Evolutionary conservation across 306 rosid species (phyloP), one percentile per base, ranked within the genome.

Genomic region (Quercus rubra): DNA sequence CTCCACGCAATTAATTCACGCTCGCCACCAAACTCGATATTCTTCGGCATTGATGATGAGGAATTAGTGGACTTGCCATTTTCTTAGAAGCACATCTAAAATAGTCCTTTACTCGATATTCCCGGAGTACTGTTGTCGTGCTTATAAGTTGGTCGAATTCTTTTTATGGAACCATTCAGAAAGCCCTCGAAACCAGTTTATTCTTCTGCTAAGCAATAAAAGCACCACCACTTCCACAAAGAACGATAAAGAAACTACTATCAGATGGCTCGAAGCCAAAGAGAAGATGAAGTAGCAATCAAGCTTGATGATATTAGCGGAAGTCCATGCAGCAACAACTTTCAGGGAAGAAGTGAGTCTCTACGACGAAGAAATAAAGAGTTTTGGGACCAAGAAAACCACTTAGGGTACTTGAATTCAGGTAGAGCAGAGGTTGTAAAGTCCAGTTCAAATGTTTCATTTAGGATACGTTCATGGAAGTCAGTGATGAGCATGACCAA

Each of bases 221-320:
- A 52, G 23, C 56, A 58, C 4, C 15, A 59, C n/a, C 63, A 20
- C 18, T 1, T 5, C 10, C 6, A n/a, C 30, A 49, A 58, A 31
- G n/a, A 38, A n/a, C 20, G 46, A 30, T 10, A 58, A 38, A 38
- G 20, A 55, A 75, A 64, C 49, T 12, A 33, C 30, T 9, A 5
- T 9, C 6, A 35, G 70, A 86, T 86, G 89, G 81, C 83, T 6
- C n/a, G 59, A 27, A 86, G 18, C 6, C n/a, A 67, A 27, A 86
- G 21, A 15, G 81, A 80, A 41, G 46, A 41, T 41, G 46, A 41
- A 62, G 72, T 77, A 13, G 28, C 70, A 11, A 63, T 77, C 28
- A 67, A 80, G 46, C 28, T 86, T 70, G 73, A 43, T 17, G 55
- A 75, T 23, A 15, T 23, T 43, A 71, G 11, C 11, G 71, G 19